Evolutionary conservation across 306 rosid species (phyloP), one percentile per base, ranked within the genome.

Genomic region (Vicia villosa): DNA sequence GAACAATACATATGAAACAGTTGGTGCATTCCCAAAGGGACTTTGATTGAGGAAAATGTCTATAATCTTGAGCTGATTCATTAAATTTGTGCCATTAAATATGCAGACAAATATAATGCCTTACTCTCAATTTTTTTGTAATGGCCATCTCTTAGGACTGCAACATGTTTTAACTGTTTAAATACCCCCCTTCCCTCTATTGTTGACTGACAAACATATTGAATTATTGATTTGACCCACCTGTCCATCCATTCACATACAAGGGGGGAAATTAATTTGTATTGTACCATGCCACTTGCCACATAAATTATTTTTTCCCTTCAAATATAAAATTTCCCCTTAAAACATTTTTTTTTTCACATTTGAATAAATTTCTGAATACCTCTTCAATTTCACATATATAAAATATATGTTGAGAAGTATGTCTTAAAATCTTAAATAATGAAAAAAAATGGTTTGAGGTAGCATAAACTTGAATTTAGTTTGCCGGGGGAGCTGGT

Each of bases 41-140:
- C 17, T 60, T 43, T 20, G 69, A 63, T 63, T 30, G 74, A 40
- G 68, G 50, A 74, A 74, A 54, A 54, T 62, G 73, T 63, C 36
- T 61, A 59, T 14, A 40, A 38, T 47, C 4, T 64, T 65, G 52
- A 67, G 59, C 5, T 51, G 51, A 55, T 40, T 13, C 57, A 79
- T 60, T 68, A 60, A 73, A 52, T 60, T 74, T 80, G 80, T 58
- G 69, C 26, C 36, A 1, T 9, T 14, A 17, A 67, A 37, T 43
- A 45, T 55, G 26, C 10, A 50, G 80, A 75, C 80, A 75, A 30
- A 55, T 34, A 63, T 26, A 70, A 57, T 63, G 56, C 28, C 8
- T 72, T 30, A 24, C 38, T 45, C n/a, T 3, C 69, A 50, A 61
- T 68, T 51, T 3, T 47, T 58, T 12, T 14, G 74, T n/a, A 34